Evolutionary conservation across 1,284 basidiomycete species (phyloP).

Genomic region (Trametes sp.): DNA sequence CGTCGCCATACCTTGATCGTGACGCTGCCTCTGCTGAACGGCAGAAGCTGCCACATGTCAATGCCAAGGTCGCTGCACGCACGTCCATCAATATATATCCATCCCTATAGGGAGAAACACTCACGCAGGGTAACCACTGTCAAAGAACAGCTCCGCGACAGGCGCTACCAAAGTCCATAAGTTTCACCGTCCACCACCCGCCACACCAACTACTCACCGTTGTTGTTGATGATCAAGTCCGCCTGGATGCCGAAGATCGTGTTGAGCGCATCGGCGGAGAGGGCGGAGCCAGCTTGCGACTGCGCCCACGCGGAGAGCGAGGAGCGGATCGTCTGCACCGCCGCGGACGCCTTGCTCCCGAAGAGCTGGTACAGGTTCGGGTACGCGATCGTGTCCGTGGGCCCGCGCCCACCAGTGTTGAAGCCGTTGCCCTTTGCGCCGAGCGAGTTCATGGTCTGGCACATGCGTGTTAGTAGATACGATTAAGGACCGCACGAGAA

Average conservation of each 20-base stretch:
- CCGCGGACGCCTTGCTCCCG: slow-evolving; percentile 43
- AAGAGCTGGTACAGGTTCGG: slow-evolving; percentile 55
- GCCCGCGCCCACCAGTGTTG: slow-evolving; percentile 40
- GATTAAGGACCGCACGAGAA: too few species aligned
- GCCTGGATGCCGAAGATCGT: slow-evolving; percentile 53
- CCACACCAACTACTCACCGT: slow-evolving; percentile 40
- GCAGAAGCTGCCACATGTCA: slow-evolving; percentile 60
- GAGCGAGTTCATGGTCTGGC: slow-evolving; percentile 49
- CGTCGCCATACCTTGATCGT: slow-evolving; percentile 50
- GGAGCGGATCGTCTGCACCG: slow-evolving; percentile 44
- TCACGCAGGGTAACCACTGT: slow-evolving; percentile 34
- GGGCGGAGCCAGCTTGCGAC: slow-evolving; percentile 48
- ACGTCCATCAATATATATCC: slow-evolving; percentile 32
- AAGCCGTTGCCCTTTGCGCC: slow-evolving; percentile 46
- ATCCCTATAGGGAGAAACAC: not conserved
- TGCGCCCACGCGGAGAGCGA: slow-evolving; percentile 49
- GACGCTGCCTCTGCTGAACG: slow-evolving; percentile 60
- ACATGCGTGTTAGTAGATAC: not conserved
- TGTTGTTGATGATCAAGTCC: slow-evolving; percentile 51
- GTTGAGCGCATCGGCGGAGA: slow-evolving; percentile 49
- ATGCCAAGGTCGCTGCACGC: slow-evolving; percentile 49
- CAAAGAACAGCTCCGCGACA: slow-evolving; percentile 47
- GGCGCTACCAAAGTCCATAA: slow-evolving; percentile 46
- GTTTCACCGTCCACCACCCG: not conserved
- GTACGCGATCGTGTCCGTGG: slow-evolving; percentile 50